Evolutionary conservation across 1,284 basidiomycete genomes (phyloP).

Genomic region (Caloboletus firmus): DNA sequence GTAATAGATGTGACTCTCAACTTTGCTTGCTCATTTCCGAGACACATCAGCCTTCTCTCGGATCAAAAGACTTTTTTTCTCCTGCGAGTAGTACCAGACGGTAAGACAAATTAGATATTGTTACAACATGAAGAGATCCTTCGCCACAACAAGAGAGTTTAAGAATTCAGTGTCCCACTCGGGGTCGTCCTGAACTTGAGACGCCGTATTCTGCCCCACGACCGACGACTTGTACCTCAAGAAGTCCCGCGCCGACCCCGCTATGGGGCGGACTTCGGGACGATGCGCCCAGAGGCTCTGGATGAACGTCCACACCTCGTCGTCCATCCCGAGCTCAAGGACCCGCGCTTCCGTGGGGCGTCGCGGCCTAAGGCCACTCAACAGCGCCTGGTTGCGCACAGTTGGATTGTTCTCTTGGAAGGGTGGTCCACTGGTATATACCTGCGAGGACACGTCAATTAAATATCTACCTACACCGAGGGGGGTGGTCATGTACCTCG

Average conservation of each 20-base stretch:
- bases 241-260: conserved; percentile 22
- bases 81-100: background rate
- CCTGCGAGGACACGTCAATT: conserved; percentile 2
- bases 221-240: conserved; percentile 18
- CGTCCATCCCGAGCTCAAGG: conserved; percentile 23
- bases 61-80: background rate
- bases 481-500: conserved; percentile 19
- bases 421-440: conserved; percentile 22
- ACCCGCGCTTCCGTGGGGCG: conserved; percentile 13
- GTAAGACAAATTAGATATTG: background rate
- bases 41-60: background rate
- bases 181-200: conserved; percentile 9
- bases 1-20: background rate
- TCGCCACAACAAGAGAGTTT: conserved; percentile 5
- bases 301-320: conserved; percentile 31
- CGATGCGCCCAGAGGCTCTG: conserved; percentile 25
- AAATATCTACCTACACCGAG: background rate
- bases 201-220: background rate
- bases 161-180: conserved; percentile 31
- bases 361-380: conserved; percentile 17
- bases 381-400: conserved; percentile 16
- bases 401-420: conserved; percentile 16
- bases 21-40: background rate
- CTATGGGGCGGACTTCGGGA: conserved; percentile 28
- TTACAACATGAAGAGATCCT: conserved; percentile 20